These are phyloP conservation scores for Candida tammaniensis DNA, from an alignment of 805 yeast species.

Conservation along the genomic window DNA sequence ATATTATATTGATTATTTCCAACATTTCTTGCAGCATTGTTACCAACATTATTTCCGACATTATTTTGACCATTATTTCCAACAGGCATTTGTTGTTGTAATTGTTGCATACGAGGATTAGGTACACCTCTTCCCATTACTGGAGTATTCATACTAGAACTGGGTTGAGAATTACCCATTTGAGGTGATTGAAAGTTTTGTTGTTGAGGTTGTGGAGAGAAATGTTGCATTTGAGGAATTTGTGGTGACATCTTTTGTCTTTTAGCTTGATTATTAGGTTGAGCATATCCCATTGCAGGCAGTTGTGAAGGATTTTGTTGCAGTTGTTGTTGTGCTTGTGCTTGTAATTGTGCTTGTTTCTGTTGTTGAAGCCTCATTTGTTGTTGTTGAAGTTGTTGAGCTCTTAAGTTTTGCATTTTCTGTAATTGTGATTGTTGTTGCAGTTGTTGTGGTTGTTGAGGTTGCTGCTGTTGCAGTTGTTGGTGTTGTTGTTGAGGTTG, in stretches of 20 bases:
- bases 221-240: slow-evolving; percentile 14
- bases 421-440: slow-evolving; percentile 3
- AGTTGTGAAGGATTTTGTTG: slow-evolving; percentile 10
- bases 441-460: slow-evolving; percentile 1
- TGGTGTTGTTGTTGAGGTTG: background rate
- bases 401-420: slow-evolving; percentile 14
- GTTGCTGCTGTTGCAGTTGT: background rate
- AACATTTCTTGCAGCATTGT: no score
- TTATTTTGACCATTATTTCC: slow-evolving; percentile 2
- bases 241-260: slow-evolving; percentile 14
- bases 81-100: slow-evolving; percentile 15
- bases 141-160: slow-evolving; percentile 16
- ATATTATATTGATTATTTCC: slow-evolving; percentile 1
- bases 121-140: slow-evolving; percentile 16
- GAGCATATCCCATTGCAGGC: slow-evolving; percentile 5
- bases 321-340: slow-evolving; percentile 11
- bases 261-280: slow-evolving; percentile 10
- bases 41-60: background rate
- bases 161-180: slow-evolving; percentile 13
- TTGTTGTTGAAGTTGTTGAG: slow-evolving; percentile 17
- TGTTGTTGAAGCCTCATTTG: slow-evolving; percentile 18
- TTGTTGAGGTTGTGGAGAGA: slow-evolving; percentile 5
- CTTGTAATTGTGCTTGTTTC: slow-evolving; percentile 11
- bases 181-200: slow-evolving; percentile 16
- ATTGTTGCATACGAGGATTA: slow-evolving; percentile 15